A percentile compares a stretch with the other conserved stretches of the same genome.
Conservation (phyloP, 495 filamentous ascomycete species). For the Rhypophila decipiens region DNA sequence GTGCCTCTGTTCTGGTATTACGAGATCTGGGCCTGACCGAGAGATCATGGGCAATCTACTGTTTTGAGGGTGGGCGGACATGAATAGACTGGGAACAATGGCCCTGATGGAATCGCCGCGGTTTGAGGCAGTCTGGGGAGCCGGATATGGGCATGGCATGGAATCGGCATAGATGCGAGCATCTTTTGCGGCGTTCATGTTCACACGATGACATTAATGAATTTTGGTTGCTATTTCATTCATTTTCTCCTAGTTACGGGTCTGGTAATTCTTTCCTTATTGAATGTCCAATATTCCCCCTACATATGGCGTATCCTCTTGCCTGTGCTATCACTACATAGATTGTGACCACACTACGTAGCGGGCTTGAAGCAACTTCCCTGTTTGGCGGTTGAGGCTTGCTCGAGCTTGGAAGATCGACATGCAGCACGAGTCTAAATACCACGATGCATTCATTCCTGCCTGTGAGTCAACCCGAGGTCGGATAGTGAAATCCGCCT, state of each 20-base stretch:
- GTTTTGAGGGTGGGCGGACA: not conserved
- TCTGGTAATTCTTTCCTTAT: not conserved
- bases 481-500: too few species aligned
- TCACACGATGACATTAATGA: slow-evolving; percentile 8
- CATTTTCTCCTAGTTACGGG: not conserved
- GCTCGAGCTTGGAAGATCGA: too few species aligned
- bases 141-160: slow-evolving; percentile 3
- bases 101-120: not conserved
- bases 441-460: too few species aligned
- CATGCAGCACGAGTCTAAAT: too few species aligned
- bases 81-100: too few species aligned
- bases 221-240: slow-evolving; percentile 2
- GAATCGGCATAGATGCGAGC: slow-evolving; percentile 11
- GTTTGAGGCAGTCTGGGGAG: not conserved
- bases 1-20: not conserved
- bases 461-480: too few species aligned
- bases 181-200: slow-evolving; percentile 14
- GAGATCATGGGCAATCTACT: not conserved
- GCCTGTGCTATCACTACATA: not conserved
- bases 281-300: not conserved
- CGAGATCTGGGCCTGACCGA: not conserved
- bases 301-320: not conserved
- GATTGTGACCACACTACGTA: too few species aligned
- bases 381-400: too few species aligned
- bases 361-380: too few species aligned